Percentiles rank a stretch among this genome's conserved stretches.
phyloP scores from a whole-genome alignment of 139 green algal genomes.

The Limnomonas spitsbergensis region DNA sequence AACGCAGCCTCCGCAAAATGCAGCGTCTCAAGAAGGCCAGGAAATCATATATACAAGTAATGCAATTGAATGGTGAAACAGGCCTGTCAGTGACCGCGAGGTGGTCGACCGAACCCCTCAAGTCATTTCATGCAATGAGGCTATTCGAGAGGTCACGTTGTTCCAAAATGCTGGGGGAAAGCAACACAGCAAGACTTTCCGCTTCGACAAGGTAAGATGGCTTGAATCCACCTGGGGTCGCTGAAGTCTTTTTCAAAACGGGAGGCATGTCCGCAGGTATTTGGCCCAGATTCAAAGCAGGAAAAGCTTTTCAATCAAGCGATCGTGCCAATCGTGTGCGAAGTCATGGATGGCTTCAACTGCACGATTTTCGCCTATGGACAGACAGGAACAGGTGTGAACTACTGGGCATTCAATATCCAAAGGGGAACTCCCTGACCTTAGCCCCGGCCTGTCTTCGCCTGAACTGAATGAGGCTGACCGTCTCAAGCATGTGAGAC shows the following conservation, averaged over 20 bases:
- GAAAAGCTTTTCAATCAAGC: slow-evolving; percentile 81
- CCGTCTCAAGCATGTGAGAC: too few relatives aligned
- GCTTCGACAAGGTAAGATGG: slow-evolving; percentile 85
- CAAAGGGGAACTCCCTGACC: slow-evolving; percentile 58
- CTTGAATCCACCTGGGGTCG: not conserved
- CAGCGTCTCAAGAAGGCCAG: not conserved
- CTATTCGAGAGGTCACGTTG: slow-evolving; percentile 68
- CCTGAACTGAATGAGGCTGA: too few relatives aligned
- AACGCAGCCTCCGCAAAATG: too few relatives aligned
- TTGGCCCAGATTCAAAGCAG: slow-evolving; percentile 79
- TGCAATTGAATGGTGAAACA: slow-evolving; percentile 23
- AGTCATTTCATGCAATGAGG: slow-evolving; percentile 81
- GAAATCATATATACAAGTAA: not conserved
- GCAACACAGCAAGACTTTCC: slow-evolving; percentile 79
- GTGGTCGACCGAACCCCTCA: slow-evolving; percentile 53
- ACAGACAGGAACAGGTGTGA: slow-evolving; percentile 80
- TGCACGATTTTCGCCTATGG: slow-evolving; percentile 82
- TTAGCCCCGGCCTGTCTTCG: too few relatives aligned
- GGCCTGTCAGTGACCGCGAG: slow-evolving; percentile 78
- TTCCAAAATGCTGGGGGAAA: slow-evolving; percentile 75
- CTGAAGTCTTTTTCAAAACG: not conserved
- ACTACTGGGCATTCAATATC: slow-evolving; percentile 87
- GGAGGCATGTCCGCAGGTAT: slow-evolving; percentile 60
- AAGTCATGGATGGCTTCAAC: slow-evolving; percentile 89
- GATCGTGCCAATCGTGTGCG: slow-evolving; percentile 89